Evolutionary conservation across 352 stramenopile genomes (phyloP), one percentile per base, ranked within the genome.

Genomic region (Thraustochytrium striatum): DNA sequence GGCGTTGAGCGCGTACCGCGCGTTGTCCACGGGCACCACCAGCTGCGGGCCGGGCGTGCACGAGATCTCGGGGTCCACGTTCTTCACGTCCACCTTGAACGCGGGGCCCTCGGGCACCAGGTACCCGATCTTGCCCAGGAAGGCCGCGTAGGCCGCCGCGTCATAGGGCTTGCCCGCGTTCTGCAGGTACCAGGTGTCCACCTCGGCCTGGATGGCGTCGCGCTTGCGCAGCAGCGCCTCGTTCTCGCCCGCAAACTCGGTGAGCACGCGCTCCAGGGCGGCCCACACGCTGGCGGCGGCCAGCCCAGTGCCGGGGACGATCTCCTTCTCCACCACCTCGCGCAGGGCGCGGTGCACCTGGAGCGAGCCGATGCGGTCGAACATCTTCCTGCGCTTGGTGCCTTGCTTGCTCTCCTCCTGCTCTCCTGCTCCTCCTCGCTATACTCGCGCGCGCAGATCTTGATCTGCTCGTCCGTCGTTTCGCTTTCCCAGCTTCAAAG

Each of bases 21-120:
- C 83, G 43, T 86, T 86, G 41, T 86, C 70, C 28, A 85, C 72
- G 28, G 83, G 83, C 28, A 85, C 83, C 3, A 85, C 82, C 2
- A 85, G 78, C 78, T 85, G 82, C 30, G 78, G 75, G 19, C 38
- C 80, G n/a, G 80, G 35, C 21, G 36, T 43, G 32, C 30, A 19
- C 11, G 75, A 38, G 50, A 83, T 72, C 53, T 83, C 80, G 13
- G 68, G n/a, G 59, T 83, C 80, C 35, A 83, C 80, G 32, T 65
- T 79, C 5, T 84, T 62, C 8, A 25, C 81, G 53, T 32, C n/a
- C 28, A 80, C 55, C 55, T 75, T 80, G 58, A 80, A 80, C 16
- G 28, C 52, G n/a, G 70, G 57, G 28, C 70, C 70, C 47, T 80
- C 70, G 1, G 61, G 61, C 2, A 65, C 79, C 21, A 83, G 25